These are phyloP conservation scores for Zoysia japonica DNA, from an alignment of 176 grass and related monocot species.

Conservation along the genomic window DNA sequence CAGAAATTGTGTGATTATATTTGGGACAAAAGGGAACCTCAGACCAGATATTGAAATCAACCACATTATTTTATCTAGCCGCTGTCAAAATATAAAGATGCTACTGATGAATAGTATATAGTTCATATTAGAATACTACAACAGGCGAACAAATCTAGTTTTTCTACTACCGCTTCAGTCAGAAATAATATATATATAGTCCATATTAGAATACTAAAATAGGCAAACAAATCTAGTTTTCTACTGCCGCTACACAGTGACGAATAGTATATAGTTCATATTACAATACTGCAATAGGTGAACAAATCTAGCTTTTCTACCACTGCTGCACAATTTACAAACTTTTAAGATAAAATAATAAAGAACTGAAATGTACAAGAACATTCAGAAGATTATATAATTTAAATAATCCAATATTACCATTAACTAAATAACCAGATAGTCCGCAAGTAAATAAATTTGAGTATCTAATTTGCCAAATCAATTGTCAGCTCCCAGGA, in stretches of 20 bases:
- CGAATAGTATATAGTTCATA: too few relatives aligned
- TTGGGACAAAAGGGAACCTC: not conserved
- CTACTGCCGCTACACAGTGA: too few relatives aligned
- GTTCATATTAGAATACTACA: not conserved
- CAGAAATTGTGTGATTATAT: not conserved
- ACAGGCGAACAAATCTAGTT: slow-evolving; percentile 2
- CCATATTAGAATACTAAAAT: slow-evolving; percentile 1
- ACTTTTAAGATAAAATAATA: too few relatives aligned
- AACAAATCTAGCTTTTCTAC: slow-evolving; percentile 7
- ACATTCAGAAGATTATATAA: too few relatives aligned
- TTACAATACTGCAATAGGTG: too few relatives aligned
- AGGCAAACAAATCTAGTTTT: not conserved
- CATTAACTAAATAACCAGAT: not conserved
- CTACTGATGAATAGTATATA: not conserved
- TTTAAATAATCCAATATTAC: not conserved
- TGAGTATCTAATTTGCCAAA: slow-evolving; percentile 29
- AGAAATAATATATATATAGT: not conserved
- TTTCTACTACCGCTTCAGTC: not conserved
- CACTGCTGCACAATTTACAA: not conserved
- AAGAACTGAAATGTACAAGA: too few relatives aligned
- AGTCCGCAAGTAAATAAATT: not conserved
- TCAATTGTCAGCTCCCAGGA: not conserved
- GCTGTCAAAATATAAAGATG: not conserved
- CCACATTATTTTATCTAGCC: not conserved
- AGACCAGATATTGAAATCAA: slow-evolving; percentile 10